Evolutionary conservation across 2,329 filamentous ascomycete species (phyloP), one percentile per base, ranked within the genome.

Genomic region (Hypoxylon sp.): DNA sequence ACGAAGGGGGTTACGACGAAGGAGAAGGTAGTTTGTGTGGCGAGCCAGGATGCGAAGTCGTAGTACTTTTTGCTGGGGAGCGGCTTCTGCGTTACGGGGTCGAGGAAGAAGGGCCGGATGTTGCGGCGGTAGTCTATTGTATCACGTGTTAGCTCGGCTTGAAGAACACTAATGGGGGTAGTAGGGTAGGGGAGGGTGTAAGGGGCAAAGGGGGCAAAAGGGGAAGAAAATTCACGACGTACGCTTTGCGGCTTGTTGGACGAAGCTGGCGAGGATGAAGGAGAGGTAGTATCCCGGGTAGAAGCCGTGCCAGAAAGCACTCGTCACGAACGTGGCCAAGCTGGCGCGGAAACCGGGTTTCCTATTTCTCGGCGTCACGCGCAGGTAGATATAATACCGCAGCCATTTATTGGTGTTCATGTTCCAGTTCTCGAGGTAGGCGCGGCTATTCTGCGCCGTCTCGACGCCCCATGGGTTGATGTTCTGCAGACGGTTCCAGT

Each of bases 371-470:
- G 96, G 96, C 0, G 96, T 99, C 2, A 99, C 96, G 24, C 96
- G 91, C 52, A 99, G 86, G 78, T 98, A 99, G 73, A 99, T 87
- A 78, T 98, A 99, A 80, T 98, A 97, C 51, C 94, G 89, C 68
- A 99, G 84, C 96, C 96, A 99, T 76, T 93, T 90, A 80, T 98
- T 99, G 11, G 96, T 99, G 81, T 98, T 98, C 83, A 98, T 97
- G 80, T 99, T 99, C 96, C 96, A 99, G 76, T 90, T 92, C 53
- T 91, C 95, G 2, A 99, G 86, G 75, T 96, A 98, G 1, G 89
- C 94, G 59, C 95, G 90, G n/a, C 93, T 92, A 79, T 98, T 99
- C 81, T 98, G 94, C 0, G 95, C 96, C 0, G 89, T 86, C 82
- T 99, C 96, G 29, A 99, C 92, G 2, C 88, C 89, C 86, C 90